Percentiles rank a stretch among this genome's conserved stretches.
phyloP scores from a whole-genome alignment of 805 yeast species.

The Wickerhamomyces mucosus region DNA sequence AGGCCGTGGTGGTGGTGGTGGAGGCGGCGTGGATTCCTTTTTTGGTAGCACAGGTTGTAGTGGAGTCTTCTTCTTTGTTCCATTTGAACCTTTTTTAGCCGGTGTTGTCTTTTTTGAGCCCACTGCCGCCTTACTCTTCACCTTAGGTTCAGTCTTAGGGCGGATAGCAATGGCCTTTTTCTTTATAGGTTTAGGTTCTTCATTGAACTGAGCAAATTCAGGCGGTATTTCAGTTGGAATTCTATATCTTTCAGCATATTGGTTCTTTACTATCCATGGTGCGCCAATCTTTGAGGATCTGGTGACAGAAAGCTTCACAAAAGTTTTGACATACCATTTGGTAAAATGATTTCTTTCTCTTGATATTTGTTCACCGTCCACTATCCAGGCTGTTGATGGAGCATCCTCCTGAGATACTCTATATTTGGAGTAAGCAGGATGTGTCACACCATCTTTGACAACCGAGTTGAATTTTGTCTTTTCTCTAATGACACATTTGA shows the following conservation, averaged over 20 bases:
- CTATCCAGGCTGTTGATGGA: constrained; percentile 23
- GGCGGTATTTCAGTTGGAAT: constrained; percentile 54
- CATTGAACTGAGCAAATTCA: constrained; percentile 29
- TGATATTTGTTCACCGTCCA: constrained; percentile 33
- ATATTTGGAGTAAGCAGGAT: constrained; percentile 57
- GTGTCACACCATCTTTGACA: constrained; percentile 21
- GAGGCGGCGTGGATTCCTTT: constrained; percentile 2
- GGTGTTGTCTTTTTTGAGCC: not conserved
- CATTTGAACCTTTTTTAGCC: not conserved
- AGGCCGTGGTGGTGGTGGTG: constrained; percentile 12
- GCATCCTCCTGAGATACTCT: constrained; percentile 69
- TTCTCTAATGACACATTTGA: constrained; percentile 57
- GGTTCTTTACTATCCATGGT: constrained; percentile 87
- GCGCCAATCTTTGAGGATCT: constrained; percentile 81
- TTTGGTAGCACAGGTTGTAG: not conserved
- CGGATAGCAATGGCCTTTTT: constrained; percentile 2
- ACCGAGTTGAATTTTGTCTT: constrained; percentile 67
- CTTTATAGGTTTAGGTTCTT: constrained; percentile 6
- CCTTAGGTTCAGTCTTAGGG: constrained; percentile 7
- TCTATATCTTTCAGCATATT: constrained; percentile 60
- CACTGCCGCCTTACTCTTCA: not conserved
- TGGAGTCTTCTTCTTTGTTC: not conserved
- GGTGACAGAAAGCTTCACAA: constrained; percentile 53
- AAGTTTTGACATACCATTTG: constrained; percentile 87
- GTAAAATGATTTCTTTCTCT: constrained; percentile 85